Conservation (phyloP, 2,329 filamentous ascomycete species). For the Diaporthe ilicicola region DNA sequence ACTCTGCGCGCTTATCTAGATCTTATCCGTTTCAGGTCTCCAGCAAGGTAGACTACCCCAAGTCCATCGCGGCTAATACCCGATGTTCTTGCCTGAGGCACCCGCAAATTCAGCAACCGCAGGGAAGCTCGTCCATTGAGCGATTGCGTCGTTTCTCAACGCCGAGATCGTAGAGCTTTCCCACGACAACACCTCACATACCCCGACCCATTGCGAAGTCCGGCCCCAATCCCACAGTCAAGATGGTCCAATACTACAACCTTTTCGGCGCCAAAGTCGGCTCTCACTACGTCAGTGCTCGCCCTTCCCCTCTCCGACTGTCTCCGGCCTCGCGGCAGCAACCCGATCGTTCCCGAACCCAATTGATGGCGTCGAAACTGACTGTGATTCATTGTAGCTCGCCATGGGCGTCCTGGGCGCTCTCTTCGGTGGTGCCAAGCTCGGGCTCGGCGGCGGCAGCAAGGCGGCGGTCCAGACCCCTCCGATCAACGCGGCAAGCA, state of each 20-base stretch:
- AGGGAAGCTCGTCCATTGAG: conserved; percentile 30
- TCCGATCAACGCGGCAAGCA: conserved; percentile 69
- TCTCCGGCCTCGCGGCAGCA: background rate
- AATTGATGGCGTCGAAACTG: conserved; percentile 35
- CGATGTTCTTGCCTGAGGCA: conserved; percentile 31
- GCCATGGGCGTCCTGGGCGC: conserved; percentile 64
- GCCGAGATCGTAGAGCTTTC: conserved; percentile 34
- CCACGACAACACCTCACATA: conserved; percentile 40
- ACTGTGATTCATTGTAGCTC: conserved; percentile 51
- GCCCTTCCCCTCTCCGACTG: conserved; percentile 3
- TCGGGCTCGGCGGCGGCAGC: conserved; percentile 54
- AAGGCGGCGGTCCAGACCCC: conserved; percentile 55
- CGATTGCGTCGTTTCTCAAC: conserved; percentile 32
- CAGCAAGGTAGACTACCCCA: conserved; percentile 12
- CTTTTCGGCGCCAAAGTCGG: conserved; percentile 67
- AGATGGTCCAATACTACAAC: conserved; percentile 61
- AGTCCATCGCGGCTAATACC: conserved; percentile 20
- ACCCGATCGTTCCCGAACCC: background rate
- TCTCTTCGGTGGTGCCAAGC: conserved; percentile 59
- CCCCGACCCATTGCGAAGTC: conserved; percentile 39
- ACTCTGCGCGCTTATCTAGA: conserved; percentile 11
- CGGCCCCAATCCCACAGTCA: conserved; percentile 44
- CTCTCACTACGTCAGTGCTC: conserved; percentile 66
- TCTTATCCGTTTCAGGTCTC: background rate
- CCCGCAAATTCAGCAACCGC: conserved; percentile 34